Evolutionary conservation across 495 filamentous ascomycete genomes (phyloP), one percentile per base, ranked within the genome.

Genomic region (Penicillium malachiteum): DNA sequence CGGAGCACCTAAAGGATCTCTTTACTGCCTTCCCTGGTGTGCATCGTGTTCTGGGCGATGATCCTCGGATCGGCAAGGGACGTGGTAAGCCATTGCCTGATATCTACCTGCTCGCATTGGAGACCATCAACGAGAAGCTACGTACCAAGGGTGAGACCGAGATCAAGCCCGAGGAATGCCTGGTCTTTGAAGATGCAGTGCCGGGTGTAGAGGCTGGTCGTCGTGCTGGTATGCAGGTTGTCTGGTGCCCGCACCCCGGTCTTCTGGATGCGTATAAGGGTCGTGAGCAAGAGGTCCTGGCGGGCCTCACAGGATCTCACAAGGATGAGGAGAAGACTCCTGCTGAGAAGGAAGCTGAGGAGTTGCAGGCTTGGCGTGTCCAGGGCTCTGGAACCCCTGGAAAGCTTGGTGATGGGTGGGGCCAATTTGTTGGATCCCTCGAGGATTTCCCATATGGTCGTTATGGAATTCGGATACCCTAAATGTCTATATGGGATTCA

Each of bases 101-200:
- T 70, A 99, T 99, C 63, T 99, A 94, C 66, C 73, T 95, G 12
- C 71, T 97, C 1, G 95, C 95, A 0, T 73, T 99, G 45, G 77
- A 89, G 72, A 89, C 84, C 1, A 87, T 99, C 63, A 99, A 99
- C 70, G 77, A 76, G 3, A 83, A 80, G 7, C 65, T 94, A 11
- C 69, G 81, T 1, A 62, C 55, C 11, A 72, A 79, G 40, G 85
- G 84, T 0, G 84, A 92, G 65, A 68, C 72, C 33, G 84, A 87
- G 57, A 86, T 99, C 40, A 76, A 60, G 45, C 90, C 92, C 0
- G 87, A 87, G 60, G 94, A 99, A 68, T 97, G 93, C 70, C 76
- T 99, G 8, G 94, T 99, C 0, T 97, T 99, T 64, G 94, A 99
- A 70, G 94, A 99, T 69, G 86, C 85, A 21, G 92, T 97, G 3